Conservation (phyloP, 2,329 filamentous ascomycete species). For the Sclerotinia borealis region DNA sequence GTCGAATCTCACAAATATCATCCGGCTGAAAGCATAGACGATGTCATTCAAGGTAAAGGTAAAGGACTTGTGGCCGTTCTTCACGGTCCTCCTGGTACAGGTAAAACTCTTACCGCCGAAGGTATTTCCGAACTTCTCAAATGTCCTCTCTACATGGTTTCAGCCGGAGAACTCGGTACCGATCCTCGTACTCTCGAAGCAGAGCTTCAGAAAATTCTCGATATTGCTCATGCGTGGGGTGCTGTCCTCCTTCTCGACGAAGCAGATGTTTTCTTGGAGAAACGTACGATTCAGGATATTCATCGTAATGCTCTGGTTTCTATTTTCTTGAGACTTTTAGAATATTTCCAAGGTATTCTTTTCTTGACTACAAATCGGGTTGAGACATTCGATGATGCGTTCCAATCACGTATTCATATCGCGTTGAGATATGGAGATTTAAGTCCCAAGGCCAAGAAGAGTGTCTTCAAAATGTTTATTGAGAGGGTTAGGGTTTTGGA, state of each 20-base stretch:
- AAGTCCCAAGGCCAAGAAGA: slow-evolving; percentile 63
- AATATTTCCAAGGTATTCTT: slow-evolving; percentile 88
- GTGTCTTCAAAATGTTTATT: slow-evolving; percentile 81
- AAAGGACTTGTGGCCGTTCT: slow-evolving; percentile 77
- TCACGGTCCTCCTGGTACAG: slow-evolving; percentile 79
- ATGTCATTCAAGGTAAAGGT: slow-evolving; percentile 76
- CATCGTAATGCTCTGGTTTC: slow-evolving; percentile 80
- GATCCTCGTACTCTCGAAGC: slow-evolving; percentile 67
- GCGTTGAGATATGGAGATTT: slow-evolving; percentile 75
- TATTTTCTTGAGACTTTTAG: slow-evolving; percentile 78
- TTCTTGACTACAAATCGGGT: slow-evolving; percentile 88
- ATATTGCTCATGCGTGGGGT: slow-evolving; percentile 81
- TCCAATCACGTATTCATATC: slow-evolving; percentile 82
- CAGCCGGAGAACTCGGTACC: slow-evolving; percentile 74
- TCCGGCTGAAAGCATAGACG: slow-evolving; percentile 74
- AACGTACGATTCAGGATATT: slow-evolving; percentile 75
- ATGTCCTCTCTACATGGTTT: slow-evolving; percentile 77
- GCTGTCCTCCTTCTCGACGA: slow-evolving; percentile 82
- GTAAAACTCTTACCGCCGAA: slow-evolving; percentile 84
- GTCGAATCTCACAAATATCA: slow-evolving; percentile 82
- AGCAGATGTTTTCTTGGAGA: slow-evolving; percentile 78
- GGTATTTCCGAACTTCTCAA: slow-evolving; percentile 78
- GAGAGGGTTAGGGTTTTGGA: slow-evolving; percentile 63
- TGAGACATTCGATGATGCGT: slow-evolving; percentile 83
- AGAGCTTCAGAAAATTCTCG: slow-evolving; percentile 76